phyloP scores from a whole-genome alignment of 129 eudicot genomes.

The Tanacetum coccineum region DNA sequence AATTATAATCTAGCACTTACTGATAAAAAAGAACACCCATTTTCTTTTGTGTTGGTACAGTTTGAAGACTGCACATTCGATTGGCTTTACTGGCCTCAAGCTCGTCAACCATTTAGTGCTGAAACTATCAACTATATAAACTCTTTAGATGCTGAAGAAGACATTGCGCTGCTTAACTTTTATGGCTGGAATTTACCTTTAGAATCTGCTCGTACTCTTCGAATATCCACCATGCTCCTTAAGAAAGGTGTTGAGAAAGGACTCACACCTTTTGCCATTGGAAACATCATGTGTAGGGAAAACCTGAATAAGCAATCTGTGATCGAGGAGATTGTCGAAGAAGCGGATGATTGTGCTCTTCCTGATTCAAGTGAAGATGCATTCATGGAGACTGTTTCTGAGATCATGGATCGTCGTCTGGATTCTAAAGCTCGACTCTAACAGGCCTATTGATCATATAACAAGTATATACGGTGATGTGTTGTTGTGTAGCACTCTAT shows the following conservation, averaged over 20 bases:
- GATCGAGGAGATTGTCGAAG: slow-evolving; percentile 60
- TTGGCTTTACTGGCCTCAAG: slow-evolving; percentile 80
- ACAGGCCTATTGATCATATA: neutral
- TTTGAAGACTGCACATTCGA: slow-evolving; percentile 42
- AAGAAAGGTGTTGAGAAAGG: slow-evolving; percentile 70
- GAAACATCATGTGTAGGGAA: slow-evolving; percentile 67
- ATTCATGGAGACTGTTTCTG: slow-evolving; percentile 49
- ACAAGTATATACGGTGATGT: neutral
- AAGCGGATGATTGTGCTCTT: slow-evolving; percentile 47
- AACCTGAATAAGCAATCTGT: slow-evolving; percentile 46
- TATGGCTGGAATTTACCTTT: slow-evolving; percentile 63
- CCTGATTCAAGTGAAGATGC: slow-evolving; percentile 56
- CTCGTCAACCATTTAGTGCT: slow-evolving; percentile 45
- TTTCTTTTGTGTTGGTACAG: slow-evolving; percentile 29
- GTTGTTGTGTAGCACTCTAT: slow-evolving; percentile 7
- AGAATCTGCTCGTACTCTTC: slow-evolving; percentile 51
- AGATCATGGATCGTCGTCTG: slow-evolving; percentile 53
- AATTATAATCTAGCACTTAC: neutral
- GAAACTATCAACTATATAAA: slow-evolving; percentile 61
- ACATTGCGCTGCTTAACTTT: slow-evolving; percentile 55
- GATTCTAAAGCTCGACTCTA: slow-evolving; percentile 30
- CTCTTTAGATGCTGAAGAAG: slow-evolving; percentile 71
- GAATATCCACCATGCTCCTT: slow-evolving; percentile 70
- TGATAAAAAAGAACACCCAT: neutral
- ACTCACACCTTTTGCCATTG: slow-evolving; percentile 60